phyloP scores from a whole-genome alignment of 306 rosid genomes.

The Purshia tridentata region DNA sequence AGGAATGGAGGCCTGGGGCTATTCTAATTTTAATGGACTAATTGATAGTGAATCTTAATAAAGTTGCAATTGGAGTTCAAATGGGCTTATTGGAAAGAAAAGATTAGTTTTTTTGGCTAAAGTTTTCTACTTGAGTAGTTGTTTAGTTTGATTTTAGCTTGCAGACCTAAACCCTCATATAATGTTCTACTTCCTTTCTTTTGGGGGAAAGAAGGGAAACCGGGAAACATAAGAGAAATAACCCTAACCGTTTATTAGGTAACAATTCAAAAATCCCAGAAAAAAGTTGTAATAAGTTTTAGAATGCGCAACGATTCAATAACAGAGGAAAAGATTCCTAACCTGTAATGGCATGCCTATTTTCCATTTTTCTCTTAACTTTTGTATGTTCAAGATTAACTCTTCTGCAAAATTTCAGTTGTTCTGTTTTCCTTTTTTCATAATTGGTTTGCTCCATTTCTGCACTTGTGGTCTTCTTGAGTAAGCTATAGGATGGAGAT shows the following conservation, averaged over 20 bases:
- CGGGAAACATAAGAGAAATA: too few species aligned
- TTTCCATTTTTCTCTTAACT: background rate
- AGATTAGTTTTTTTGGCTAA: background rate
- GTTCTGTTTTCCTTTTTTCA: background rate
- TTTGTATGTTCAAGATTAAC: background rate
- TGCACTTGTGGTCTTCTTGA: background rate
- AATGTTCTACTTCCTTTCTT: background rate
- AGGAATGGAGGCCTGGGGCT: background rate
- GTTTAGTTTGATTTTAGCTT: background rate
- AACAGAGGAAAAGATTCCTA: background rate
- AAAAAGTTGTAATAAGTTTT: background rate
- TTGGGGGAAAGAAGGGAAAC: background rate
- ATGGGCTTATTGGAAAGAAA: background rate
- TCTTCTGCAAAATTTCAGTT: background rate
- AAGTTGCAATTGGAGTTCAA: background rate
- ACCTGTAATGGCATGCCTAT: background rate
- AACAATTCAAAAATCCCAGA: background rate
- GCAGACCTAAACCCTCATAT: background rate
- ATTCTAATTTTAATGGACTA: background rate
- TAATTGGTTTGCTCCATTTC: background rate
- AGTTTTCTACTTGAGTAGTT: background rate
- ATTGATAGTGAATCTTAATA: background rate
- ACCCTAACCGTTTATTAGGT: background rate
- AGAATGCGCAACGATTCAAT: background rate
- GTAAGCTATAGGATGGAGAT: slow-evolving; percentile 1